Evolutionary conservation across 352 stramenopile genomes (phyloP), one percentile per base, ranked within the genome.

Genomic region (Thalassiosira mediterranea): DNA sequence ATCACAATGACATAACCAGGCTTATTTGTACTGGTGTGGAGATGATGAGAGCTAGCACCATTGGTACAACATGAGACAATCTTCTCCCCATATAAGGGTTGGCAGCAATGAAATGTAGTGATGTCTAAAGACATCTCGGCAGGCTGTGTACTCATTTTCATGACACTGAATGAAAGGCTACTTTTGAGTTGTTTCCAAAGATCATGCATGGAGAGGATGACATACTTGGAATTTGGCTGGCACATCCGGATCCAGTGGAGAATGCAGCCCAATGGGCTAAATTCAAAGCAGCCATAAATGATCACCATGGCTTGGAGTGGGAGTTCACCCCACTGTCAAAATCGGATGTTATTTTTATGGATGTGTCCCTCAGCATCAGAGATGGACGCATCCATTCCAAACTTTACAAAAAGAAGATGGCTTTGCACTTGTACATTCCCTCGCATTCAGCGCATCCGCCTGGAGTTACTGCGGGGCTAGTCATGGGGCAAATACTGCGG

Each of bases 341-440:
- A 23, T n/a, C n/a, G n/a, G 31, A 17, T 3, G 44, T 61, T 0
- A 29, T 57, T 4, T 79, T 79, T 61, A 69, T 79, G 61, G 62
- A 79, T 29, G 13, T 79, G 1, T 69, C 47, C 5, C 61, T 72
- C 5, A 28, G 4, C 0, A 51, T 66, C 21, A 13, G 29, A 10
- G 8, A 23, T 13, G 26, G 32, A 0, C 17, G 31, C 8, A 48
- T 79, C 13, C 7, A 29, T 0, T 52, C 56, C 1, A 54, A 46
- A 5, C 28, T 64, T 29, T 68, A 49, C 29, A 40, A 80, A 31
- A 84, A 81, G 49, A n/a, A 28, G 2, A 34, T 81, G 28, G 63
- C 57, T 29, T 52, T 84, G 0, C 72, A 79, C 34, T 49, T 79
- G 1, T 82, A 79, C 34, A 61, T 82, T 1, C 77, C 77, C 31